Evolutionary conservation across 306 rosid genomes (phyloP).

Genomic region (Cucurbita pepo): DNA sequence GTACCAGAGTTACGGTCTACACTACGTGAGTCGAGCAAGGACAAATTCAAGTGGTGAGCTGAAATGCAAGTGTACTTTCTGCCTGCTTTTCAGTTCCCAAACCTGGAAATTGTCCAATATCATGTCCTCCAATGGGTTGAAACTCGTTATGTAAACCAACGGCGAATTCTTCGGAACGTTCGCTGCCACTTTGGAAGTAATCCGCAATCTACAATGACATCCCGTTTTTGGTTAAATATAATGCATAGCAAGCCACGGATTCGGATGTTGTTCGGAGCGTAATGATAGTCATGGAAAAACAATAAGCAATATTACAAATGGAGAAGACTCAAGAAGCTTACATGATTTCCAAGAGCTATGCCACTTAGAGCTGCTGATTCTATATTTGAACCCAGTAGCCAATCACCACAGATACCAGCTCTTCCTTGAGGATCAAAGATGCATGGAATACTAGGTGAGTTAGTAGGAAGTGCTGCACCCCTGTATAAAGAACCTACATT

Average conservation of each 20-base stretch:
- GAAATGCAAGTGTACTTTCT: constrained; percentile 16
- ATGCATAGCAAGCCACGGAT: background rate
- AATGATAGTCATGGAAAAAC: background rate
- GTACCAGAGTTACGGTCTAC: background rate
- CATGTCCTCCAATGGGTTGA: constrained; percentile 49
- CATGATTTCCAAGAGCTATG: constrained; percentile 69
- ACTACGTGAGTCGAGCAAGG: background rate
- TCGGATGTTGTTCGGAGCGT: background rate
- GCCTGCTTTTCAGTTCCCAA: constrained; percentile 20
- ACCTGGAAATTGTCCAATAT: constrained; percentile 73
- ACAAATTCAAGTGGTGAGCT: constrained; percentile 20
- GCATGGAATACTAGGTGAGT: constrained; percentile 65
- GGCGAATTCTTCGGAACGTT: constrained; percentile 35
- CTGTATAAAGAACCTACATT: constrained; percentile 20
- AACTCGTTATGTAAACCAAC: constrained; percentile 55
- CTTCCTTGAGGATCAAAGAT: constrained; percentile 83
- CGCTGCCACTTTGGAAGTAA: constrained; percentile 33
- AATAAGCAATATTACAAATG: background rate
- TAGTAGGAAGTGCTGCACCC: constrained; percentile 94
- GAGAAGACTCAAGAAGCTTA: constrained; percentile 10
- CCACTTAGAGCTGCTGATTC: constrained; percentile 90
- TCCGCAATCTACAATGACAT: constrained; percentile 54
- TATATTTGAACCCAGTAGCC: constrained; percentile 82
- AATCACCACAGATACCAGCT: constrained; percentile 91
- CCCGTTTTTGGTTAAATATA: background rate